Evolutionary conservation across 75 land plant species (phyloP).

Genomic region (Adiantum capillusveneris): DNA sequence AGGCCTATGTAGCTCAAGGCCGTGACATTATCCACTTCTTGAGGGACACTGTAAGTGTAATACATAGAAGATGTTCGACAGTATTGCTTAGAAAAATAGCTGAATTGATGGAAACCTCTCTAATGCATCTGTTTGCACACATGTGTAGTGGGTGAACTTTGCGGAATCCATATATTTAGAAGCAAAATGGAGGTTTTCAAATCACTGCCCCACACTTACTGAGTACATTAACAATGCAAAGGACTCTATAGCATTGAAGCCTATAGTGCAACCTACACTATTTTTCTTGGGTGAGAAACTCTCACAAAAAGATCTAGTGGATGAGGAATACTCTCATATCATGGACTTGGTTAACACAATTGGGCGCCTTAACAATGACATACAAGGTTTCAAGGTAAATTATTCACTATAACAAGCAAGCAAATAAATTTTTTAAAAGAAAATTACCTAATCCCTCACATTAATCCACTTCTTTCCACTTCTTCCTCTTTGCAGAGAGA

Average conservation of each 20-base stretch:
- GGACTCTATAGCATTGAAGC: constrained; percentile 74
- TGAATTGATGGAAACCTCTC: constrained; percentile 10
- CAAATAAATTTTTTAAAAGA: too few relatives aligned
- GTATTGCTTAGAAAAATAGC: not conserved
- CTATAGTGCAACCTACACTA: constrained; percentile 57
- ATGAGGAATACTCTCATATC: constrained; percentile 36
- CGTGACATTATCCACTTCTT: constrained; percentile 49
- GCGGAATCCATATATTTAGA: constrained; percentile 52
- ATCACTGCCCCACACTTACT: constrained; percentile 43
- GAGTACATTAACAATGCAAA: constrained; percentile 61
- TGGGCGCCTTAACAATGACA: constrained; percentile 81
- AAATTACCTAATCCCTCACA: not conserved
- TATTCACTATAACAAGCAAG: not conserved
- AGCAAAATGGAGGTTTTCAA: constrained; percentile 46
- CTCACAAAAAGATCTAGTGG: constrained; percentile 30
- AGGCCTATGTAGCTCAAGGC: constrained; percentile 42
- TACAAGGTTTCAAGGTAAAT: constrained; percentile 57
- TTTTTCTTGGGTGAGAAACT: constrained; percentile 65
- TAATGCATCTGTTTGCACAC: too few relatives aligned
- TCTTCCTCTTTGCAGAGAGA: constrained; percentile 50
- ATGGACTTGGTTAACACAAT: constrained; percentile 47
- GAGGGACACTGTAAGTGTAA: constrained; percentile 57
- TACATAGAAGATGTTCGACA: not conserved
- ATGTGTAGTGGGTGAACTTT: constrained; percentile 88
- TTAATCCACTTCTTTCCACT: not conserved